Base-by-base conservation (phyloP, 2,329 filamentous ascomycete genomes). In the Emydomyces testavorans region DNA sequence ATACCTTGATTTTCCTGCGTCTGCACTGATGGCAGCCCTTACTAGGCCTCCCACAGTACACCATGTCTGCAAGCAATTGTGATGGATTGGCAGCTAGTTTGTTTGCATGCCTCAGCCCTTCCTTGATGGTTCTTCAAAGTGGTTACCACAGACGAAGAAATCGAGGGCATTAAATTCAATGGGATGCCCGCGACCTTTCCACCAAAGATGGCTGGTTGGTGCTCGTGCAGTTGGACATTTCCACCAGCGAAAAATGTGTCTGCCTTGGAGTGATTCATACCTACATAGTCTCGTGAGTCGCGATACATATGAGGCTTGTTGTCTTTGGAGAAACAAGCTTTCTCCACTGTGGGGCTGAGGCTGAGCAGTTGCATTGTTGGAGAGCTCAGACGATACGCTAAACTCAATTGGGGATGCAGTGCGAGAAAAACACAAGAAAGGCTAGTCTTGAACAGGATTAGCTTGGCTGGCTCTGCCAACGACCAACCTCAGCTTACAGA, bases 1-100 rank as follows among this genome's bases (percentile, higher is more conserved):
- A 6, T 41, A 51, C 49, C 76, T 78, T 69, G 32, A 70, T 68
- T 55, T 70, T 68, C 48, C 65, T 62, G 18, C 62, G 56, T 47
- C 69, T 62, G 50, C 69, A 72, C 49, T 67, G 61, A 35, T 61
- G 62, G 52, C 68, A 71, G 42, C 65, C 65, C 60, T 68, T 70
- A 52, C 68, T 70, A 31, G 68, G 66, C 50, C 66, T 67, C 32
- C 65, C 66, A 52, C 65, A 66, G 50, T 67, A 68, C 6, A 67
- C 65, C 66, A 68, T 71, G 21, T 7, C 26, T 47, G 15, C 11
- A 26, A 6, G 18, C 28, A n/a, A 35, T 16, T 34, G 8, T 3
- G 34, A 35, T 6, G 20, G 29, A 34, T 18, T n/a, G n/a, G 34
- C n/a, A 37, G 21, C 34, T 38, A 20, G n/a, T 28, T 28, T 28